Conservation (phyloP, 2,329 filamentous ascomycete species). For the Chaetomiaceae sp. region DNA sequence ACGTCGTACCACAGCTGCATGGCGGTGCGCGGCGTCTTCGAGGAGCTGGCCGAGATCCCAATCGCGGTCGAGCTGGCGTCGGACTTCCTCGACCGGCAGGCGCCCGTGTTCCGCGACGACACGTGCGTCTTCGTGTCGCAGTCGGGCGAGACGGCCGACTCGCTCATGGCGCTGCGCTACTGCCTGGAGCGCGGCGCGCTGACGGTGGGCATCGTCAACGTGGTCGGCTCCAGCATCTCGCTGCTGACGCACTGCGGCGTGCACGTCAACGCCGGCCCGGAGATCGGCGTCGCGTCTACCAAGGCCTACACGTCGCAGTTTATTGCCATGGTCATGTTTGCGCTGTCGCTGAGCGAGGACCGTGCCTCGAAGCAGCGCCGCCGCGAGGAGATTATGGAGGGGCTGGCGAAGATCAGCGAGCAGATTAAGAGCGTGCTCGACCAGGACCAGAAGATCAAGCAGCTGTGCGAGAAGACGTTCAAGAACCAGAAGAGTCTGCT, state of each 20-base stretch:
- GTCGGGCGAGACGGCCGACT: constrained; percentile 97
- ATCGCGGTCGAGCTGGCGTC: constrained; percentile 96
- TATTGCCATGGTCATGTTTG: constrained; percentile 99
- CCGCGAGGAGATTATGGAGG: constrained; percentile 93
- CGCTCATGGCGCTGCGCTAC: constrained; percentile 92
- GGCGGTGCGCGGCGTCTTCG: constrained; percentile 96
- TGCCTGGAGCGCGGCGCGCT: constrained; percentile 95
- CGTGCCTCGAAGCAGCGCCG: constrained; percentile 89
- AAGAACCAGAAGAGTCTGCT: constrained; percentile 96
- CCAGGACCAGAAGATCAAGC: constrained; percentile 90
- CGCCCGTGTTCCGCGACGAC: constrained; percentile 97
- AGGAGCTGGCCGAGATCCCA: constrained; percentile 96
- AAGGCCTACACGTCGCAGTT: constrained; percentile 99
- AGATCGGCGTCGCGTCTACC: constrained; percentile 97
- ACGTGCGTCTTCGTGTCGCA: constrained; percentile 99
- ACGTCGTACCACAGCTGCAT: constrained; percentile 99
- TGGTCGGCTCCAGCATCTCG: constrained; percentile 96
- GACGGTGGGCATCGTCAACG: constrained; percentile 97
- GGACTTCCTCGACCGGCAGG: constrained; percentile 94
- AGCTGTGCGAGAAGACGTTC: constrained; percentile 85
- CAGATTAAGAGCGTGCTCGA: constrained; percentile 91
- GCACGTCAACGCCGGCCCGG: constrained; percentile 96
- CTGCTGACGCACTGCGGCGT: constrained; percentile 99
- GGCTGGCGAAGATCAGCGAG: constrained; percentile 75
- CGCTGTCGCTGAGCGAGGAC: constrained; percentile 91